phyloP scores from a whole-genome alignment of 2,329 filamentous ascomycete genomes.

The Fusarium keratoplasticum region DNA sequence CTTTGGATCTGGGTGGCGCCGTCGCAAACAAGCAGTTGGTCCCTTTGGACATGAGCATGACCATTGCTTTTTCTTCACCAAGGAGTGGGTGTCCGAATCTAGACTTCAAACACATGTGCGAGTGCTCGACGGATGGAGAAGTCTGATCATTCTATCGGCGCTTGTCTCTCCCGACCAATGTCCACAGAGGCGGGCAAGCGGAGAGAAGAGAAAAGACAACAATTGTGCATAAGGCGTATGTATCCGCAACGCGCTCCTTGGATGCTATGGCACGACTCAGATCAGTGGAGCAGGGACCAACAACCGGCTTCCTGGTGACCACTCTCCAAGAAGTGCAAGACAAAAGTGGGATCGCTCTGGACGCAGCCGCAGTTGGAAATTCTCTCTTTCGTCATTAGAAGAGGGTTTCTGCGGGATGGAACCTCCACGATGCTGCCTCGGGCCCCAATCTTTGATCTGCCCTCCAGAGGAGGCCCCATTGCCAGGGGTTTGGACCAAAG shows the following conservation, averaged over 20 bases:
- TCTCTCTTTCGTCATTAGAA: constrained; percentile 19
- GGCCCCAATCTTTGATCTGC: constrained; percentile 11
- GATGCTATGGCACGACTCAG: constrained; percentile 17
- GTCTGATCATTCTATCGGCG: background rate
- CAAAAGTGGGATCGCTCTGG: constrained; percentile 13
- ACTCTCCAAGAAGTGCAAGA: constrained; percentile 7
- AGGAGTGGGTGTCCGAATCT: constrained; percentile 18
- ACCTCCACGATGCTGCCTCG: constrained; percentile 7
- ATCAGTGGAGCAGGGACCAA: constrained; percentile 12
- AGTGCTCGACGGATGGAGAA: constrained; percentile 11
- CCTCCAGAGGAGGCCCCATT: constrained; percentile 16
- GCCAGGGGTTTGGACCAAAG: constrained; percentile 25
- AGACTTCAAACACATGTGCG: constrained; percentile 11
- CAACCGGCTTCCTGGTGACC: constrained; percentile 7
- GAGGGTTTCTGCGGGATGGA: constrained; percentile 12
- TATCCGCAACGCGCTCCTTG: constrained; percentile 32
- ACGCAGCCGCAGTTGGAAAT: constrained; percentile 4
- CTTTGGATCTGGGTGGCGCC: constrained; percentile 7
- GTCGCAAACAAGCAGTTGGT: constrained; percentile 12
- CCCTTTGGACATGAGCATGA: constrained; percentile 5
- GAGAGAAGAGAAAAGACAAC: constrained; percentile 40
- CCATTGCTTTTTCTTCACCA: constrained; percentile 31
- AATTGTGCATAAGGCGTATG: constrained; percentile 23
- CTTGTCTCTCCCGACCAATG: constrained; percentile 7
- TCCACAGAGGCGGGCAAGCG: constrained; percentile 23